Evolutionary conservation across 768 basidiomycete species (phyloP).

Genomic region (Cystofilobasidium macerans): DNA sequence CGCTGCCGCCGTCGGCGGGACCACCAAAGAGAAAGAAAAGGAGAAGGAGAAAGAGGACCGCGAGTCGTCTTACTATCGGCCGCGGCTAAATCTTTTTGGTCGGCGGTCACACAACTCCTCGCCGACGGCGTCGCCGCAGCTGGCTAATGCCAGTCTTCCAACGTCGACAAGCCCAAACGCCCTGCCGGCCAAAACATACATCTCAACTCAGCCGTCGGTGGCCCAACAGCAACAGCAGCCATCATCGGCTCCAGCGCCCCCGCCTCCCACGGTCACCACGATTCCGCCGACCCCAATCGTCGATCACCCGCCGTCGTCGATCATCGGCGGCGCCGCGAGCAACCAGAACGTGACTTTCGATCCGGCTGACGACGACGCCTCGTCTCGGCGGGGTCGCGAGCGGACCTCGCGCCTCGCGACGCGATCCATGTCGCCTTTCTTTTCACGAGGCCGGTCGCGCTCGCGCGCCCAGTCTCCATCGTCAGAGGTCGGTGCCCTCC

Average conservation of each 20-base stretch:
- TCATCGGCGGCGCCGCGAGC: too few relatives aligned
- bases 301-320: conserved; percentile 31
- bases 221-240: too few relatives aligned
- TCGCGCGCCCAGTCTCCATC: conserved; percentile 34
- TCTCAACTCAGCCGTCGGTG: conserved; percentile 50
- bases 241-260: too few relatives aligned
- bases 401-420: conserved; percentile 39
- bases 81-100: conserved; percentile 11
- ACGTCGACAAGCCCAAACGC: background rate
- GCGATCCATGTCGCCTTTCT: conserved; percentile 65
- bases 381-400: conserved; percentile 31
- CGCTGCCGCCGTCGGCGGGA: background rate
- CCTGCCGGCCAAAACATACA: background rate
- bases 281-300: conserved; percentile 39
- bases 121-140: conserved; percentile 1
- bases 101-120: conserved; percentile 2
- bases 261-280: conserved; percentile 35
- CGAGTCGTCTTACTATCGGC: conserved; percentile 4
- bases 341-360: background rate
- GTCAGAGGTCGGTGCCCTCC: conserved; percentile 49
- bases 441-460: conserved; percentile 45
- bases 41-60: background rate
- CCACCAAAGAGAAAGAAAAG: background rate
- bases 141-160: background rate
- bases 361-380: conserved; percentile 28